A percentile compares a stretch with the other conserved stretches of the same genome.
phyloP scores from a whole-genome alignment of 257 asterid species.

The Lithospermum erythrorhizon region DNA sequence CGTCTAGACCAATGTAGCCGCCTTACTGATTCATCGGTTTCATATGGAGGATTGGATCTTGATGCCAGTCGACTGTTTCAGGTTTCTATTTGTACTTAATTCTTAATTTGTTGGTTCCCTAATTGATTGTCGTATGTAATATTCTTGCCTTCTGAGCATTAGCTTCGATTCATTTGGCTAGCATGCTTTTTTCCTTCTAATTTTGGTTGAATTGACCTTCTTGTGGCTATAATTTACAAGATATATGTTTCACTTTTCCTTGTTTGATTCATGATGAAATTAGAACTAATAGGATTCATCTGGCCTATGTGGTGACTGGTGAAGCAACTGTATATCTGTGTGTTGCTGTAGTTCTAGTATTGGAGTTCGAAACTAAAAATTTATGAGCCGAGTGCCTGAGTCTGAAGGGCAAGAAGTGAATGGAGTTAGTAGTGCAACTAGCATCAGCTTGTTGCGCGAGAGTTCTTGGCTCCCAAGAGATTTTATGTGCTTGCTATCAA shows the following conservation, averaged over 20 bases:
- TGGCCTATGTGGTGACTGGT: background rate
- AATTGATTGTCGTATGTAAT: background rate
- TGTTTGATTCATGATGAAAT: background rate
- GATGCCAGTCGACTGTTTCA: conserved; percentile 75
- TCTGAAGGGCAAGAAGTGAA: too few relatives aligned
- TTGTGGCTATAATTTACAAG: background rate
- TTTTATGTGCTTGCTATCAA: too few relatives aligned
- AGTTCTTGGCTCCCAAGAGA: too few relatives aligned
- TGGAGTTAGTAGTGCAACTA: too few relatives aligned
- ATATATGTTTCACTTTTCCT: too few relatives aligned
- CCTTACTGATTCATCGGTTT: conserved; percentile 74
- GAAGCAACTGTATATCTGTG: background rate
- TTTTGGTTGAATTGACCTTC: too few relatives aligned
- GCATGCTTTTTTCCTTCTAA: too few relatives aligned
- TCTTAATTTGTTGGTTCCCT: background rate
- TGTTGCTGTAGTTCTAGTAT: background rate
- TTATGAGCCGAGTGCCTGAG: too few relatives aligned
- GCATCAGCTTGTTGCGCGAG: too few relatives aligned
- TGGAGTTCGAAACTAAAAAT: background rate
- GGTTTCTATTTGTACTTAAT: conserved; percentile 25
- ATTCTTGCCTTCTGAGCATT: too few relatives aligned
- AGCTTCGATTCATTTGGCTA: too few relatives aligned
- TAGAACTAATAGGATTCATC: background rate
- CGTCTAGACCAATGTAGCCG: conserved; percentile 84
- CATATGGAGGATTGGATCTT: conserved; percentile 71